Percentiles rank a stretch among this genome's conserved stretches.
Conservation (phyloP, 306 rosid species). For the Betula pendula region DNA sequence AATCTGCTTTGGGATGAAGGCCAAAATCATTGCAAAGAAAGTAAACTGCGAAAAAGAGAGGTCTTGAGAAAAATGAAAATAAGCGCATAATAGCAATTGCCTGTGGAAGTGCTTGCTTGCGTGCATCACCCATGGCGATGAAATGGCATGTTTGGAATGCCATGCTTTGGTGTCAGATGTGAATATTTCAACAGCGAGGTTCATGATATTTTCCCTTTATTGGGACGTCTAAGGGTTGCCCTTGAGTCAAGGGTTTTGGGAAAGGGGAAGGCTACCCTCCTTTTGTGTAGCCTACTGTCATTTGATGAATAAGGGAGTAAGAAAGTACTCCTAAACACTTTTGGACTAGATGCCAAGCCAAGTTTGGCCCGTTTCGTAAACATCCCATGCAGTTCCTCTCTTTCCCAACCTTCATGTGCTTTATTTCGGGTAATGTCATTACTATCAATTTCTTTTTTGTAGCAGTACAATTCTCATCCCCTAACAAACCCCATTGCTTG, state of each 20-base stretch:
- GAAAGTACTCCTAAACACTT: background rate
- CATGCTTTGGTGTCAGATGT: background rate
- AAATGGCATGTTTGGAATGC: background rate
- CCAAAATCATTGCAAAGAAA: background rate
- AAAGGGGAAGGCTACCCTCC: background rate
- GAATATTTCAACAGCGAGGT: background rate
- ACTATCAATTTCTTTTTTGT: background rate
- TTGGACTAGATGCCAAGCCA: background rate
- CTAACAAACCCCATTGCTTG: background rate
- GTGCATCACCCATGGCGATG: background rate
- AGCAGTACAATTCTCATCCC: background rate
- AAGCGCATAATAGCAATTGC: background rate
- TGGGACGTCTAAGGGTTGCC: background rate
- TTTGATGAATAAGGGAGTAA: background rate
- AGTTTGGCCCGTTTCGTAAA: background rate
- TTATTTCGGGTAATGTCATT: background rate
- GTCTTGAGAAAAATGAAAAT: background rate
- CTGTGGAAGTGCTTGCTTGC: background rate
- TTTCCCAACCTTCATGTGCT: background rate
- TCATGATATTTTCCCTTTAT: background rate
- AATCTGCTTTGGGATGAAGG: slow-evolving; percentile 7
- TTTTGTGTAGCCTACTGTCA: slow-evolving; percentile 5
- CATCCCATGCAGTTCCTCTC: background rate
- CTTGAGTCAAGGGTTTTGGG: background rate
- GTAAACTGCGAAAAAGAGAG: background rate